Evolutionary conservation across 352 stramenopile genomes (phyloP), one percentile per base, ranked within the genome.

Genomic region (Globisporangium solare): DNA sequence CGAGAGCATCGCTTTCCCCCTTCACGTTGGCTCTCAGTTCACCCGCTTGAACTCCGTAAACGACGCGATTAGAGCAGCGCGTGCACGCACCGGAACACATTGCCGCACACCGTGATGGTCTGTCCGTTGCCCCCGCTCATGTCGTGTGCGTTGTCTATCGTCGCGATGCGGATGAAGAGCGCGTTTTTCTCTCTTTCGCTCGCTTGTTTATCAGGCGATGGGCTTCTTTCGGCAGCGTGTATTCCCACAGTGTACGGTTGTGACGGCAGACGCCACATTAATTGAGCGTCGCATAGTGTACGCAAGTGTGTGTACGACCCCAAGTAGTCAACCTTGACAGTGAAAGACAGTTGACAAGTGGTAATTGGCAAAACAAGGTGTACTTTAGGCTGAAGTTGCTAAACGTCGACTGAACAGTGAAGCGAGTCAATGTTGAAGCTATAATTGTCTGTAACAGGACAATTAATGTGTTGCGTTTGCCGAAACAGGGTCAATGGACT

Each of bases 71-170:
- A 35, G 7, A 35, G 27, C 27, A 35, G 0, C 27, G 0, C 7
- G 10, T 11, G 5, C 7, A 70, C 69, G 49, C 50, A 91, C 81
- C 81, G 76, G 65, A 91, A 89, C 39, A 91, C 71, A 63, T 91
- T 91, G 66, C 81, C 81, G 52, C 81, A 88, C 42, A 91, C 81
- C 27, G 76, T 84, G 56, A 91, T 88, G 17, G 81, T 87, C 67
- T 91, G 78, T 14, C 81, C 81, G 51, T 80, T 89, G 40, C 51
- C 68, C 45, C 71, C 67, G 48, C 54, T 89, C 79, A 89, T 89
- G 54, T 40, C 24, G 4, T 6, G 13, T 18, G n/a, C 46, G n/a
- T 10, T 39, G 21, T 27, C 6, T n/a, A n/a, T 21, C 12, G 46
- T 51, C 46, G 46, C 46, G 46, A 35, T 35, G 27, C 27, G 27